Evolutionary conservation across 352 stramenopile species (phyloP).

Genomic region (Peronosclerospora sorghi): DNA sequence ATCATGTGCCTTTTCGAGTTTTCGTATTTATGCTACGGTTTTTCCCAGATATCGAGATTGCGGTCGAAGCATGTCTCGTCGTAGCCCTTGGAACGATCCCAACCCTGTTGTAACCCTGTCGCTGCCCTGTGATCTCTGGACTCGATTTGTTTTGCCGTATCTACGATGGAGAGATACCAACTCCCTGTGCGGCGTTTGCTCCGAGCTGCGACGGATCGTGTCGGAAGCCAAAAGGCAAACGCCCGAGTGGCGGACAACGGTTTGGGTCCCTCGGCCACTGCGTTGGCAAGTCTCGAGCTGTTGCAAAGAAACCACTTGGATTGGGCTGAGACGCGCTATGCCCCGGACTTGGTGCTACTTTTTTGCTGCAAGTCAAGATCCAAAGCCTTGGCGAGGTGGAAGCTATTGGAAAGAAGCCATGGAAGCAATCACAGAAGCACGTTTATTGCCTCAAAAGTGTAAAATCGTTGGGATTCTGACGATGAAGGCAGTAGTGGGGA

Average conservation of each 20-base stretch:
- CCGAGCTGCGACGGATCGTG: conserved; percentile 14
- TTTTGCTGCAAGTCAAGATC: conserved; percentile 17
- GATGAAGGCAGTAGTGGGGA: conserved; percentile 21
- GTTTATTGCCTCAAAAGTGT: conserved; percentile 29
- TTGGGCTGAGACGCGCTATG: conserved; percentile 24
- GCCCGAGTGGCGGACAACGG: conserved; percentile 31
- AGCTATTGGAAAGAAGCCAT: conserved; percentile 28
- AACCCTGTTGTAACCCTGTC: too few relatives aligned
- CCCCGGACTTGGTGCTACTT: conserved; percentile 31
- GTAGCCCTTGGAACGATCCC: too few relatives aligned
- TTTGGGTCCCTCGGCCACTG: conserved; percentile 15
- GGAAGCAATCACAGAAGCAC: conserved; percentile 20
- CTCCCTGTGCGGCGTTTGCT: conserved; percentile 23
- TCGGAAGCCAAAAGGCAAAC: conserved; percentile 9
- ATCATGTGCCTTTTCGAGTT: too few relatives aligned
- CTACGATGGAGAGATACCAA: conserved; percentile 38
- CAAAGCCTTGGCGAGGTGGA: conserved; percentile 21
- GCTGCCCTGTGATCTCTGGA: conserved; percentile 35
- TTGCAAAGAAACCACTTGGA: conserved; percentile 22
- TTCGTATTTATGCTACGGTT: too few relatives aligned
- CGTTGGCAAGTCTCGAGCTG: conserved; percentile 23
- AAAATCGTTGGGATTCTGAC: conserved; percentile 27
- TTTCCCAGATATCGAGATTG: too few relatives aligned
- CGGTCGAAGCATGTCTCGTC: too few relatives aligned
- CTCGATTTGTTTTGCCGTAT: conserved; percentile 25